phyloP scores from a whole-genome alignment of 306 rosid species.

The Aeschynomene evenia region DNA sequence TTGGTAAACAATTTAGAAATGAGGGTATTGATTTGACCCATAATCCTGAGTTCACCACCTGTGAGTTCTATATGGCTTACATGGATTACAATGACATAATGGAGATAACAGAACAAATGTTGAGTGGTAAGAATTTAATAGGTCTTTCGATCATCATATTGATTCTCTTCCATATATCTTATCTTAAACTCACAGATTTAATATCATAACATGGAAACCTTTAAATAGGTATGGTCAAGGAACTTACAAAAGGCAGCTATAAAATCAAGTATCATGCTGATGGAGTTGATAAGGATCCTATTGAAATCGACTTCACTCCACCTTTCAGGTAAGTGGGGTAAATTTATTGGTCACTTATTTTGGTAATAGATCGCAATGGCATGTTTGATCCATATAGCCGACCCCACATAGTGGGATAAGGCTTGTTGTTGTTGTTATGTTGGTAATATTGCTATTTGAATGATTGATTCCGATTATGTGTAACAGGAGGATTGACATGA shows the following conservation, averaged over 20 bases:
- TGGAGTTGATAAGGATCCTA: slow-evolving; percentile 73
- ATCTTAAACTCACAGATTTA: slow-evolving; percentile 7
- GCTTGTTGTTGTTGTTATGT: no score
- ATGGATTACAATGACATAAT: slow-evolving; percentile 82
- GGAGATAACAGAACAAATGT: slow-evolving; percentile 80
- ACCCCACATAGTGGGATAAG: no score
- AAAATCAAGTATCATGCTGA: slow-evolving; percentile 72
- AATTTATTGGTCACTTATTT: neutral
- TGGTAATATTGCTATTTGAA: neutral
- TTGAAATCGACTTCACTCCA: slow-evolving; percentile 71
- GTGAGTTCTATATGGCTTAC: slow-evolving; percentile 95
- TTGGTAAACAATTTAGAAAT: slow-evolving; percentile 93
- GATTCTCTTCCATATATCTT: neutral
- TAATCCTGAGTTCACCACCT: slow-evolving; percentile 93
- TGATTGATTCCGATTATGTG: slow-evolving; percentile 21
- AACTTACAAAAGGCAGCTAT: slow-evolving; percentile 81
- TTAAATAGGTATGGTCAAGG: slow-evolving; percentile 75
- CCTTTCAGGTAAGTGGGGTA: slow-evolving; percentile 60
- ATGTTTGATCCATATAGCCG: no score
- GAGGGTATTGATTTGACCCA: slow-evolving; percentile 98
- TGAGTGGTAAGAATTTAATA: slow-evolving; percentile 64
- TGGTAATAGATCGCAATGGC: no score
- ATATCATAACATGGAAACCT: neutral
- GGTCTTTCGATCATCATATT: neutral
- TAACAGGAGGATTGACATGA: slow-evolving; percentile 92